A percentile compares a stretch with the other conserved stretches of the same genome.
phyloP scores from a whole-genome alignment of 768 basidiomycete species.

The Mycena galopus region DNA sequence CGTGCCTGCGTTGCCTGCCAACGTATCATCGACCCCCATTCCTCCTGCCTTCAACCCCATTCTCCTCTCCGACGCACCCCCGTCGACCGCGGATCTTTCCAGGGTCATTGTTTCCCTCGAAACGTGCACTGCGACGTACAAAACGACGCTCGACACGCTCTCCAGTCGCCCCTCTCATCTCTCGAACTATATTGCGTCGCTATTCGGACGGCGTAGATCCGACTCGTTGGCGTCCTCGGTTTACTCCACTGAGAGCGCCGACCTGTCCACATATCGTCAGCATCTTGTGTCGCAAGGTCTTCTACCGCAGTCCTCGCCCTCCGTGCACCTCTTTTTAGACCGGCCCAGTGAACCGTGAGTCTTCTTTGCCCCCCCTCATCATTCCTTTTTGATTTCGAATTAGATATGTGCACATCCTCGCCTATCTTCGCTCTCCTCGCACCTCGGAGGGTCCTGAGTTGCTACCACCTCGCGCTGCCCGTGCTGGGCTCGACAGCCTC shows the following conservation, averaged over 20 bases:
- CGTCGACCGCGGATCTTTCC: conserved; percentile 62
- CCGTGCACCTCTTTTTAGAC: conserved; percentile 83
- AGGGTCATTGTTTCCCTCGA: conserved; percentile 80
- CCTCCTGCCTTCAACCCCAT: conserved; percentile 75
- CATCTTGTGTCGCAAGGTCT: conserved; percentile 75
- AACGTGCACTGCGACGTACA: conserved; percentile 75
- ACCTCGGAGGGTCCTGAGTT: conserved; percentile 60
- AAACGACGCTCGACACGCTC: conserved; percentile 76
- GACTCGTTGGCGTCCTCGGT: conserved; percentile 67
- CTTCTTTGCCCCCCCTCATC: background rate
- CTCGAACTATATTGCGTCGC: conserved; percentile 64
- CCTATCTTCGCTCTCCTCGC: conserved; percentile 75
- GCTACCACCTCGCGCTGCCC: conserved; percentile 70
- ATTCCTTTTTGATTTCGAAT: conserved; percentile 11
- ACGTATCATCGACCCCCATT: conserved; percentile 56
- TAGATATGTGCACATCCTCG: conserved; percentile 80
- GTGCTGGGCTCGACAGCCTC: conserved; percentile 71
- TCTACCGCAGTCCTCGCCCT: conserved; percentile 58
- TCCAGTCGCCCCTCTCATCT: conserved; percentile 78
- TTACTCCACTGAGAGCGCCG: conserved; percentile 64
- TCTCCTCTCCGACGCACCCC: conserved; percentile 71
- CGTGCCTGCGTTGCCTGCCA: conserved; percentile 65
- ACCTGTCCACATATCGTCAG: conserved; percentile 68
- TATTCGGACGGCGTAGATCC: conserved; percentile 53
- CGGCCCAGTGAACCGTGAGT: conserved; percentile 85